phyloP scores from a whole-genome alignment of 2,329 filamentous ascomycete genomes.

The Neonectria faginata region DNA sequence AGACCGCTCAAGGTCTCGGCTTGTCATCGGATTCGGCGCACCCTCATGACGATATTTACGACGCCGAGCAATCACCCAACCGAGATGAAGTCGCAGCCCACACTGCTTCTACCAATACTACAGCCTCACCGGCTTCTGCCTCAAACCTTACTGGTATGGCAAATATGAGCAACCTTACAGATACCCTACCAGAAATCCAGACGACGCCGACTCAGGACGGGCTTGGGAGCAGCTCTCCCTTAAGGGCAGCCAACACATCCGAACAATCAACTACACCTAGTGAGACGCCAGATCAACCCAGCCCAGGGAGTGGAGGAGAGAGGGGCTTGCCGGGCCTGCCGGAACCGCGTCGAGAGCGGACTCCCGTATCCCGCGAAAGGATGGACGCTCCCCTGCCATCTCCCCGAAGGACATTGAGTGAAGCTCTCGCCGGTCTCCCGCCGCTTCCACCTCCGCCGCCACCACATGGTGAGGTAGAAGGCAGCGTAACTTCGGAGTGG shows the following conservation, averaged over 20 bases:
- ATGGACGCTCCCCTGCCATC: constrained; percentile 46
- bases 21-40: background rate
- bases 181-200: constrained; percentile 14
- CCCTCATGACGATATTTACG: constrained; percentile 1
- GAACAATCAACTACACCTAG: constrained; percentile 9
- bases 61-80: constrained; percentile 2
- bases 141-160: constrained; percentile 2
- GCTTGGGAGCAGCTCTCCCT: constrained; percentile 10
- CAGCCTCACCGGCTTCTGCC: background rate
- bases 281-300: constrained; percentile 5
- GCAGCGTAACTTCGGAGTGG: constrained; percentile 55
- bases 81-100: background rate
- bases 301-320: constrained; percentile 11
- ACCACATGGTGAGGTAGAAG: constrained; percentile 1
- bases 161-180: constrained; percentile 19
- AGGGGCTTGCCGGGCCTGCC: constrained; percentile 17
- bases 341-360: constrained; percentile 29
- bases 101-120: background rate
- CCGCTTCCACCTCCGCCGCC: constrained; percentile 33
- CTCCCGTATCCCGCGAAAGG: constrained; percentile 43
- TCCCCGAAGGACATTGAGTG: constrained; percentile 27
- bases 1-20: constrained; percentile 1
- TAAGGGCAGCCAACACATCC: constrained; percentile 12
- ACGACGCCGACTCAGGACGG: constrained; percentile 2
- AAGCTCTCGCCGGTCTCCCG: constrained; percentile 33